These are phyloP conservation scores for Solanum paucissectum DNA, from an alignment of 257 asterid species.

Conservation along the genomic window DNA sequence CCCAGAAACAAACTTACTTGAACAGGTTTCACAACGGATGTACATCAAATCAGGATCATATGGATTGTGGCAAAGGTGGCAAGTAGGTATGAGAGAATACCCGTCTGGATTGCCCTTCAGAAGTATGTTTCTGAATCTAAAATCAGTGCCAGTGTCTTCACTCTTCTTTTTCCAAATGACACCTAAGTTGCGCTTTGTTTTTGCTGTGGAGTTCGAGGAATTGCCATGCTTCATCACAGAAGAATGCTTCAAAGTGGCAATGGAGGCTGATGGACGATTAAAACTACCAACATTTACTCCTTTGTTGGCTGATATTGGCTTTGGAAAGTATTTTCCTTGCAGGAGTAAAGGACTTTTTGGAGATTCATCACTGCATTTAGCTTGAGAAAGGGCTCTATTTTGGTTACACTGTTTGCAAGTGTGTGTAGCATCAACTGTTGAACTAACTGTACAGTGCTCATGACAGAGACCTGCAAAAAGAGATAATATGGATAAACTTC, in stretches of 20 bases:
- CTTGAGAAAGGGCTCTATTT: conserved; percentile 18
- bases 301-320: conserved; percentile 17
- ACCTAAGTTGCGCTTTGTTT: conserved; percentile 50
- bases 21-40: conserved; percentile 60
- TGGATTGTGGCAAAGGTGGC: conserved; percentile 49
- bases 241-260: conserved; percentile 16
- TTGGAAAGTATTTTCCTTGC: conserved; percentile 27
- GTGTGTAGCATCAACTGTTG: conserved; percentile 18
- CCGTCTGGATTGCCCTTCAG: conserved; percentile 29
- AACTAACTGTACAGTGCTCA: conserved; percentile 42
- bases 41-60: conserved; percentile 52
- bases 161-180: conserved; percentile 55
- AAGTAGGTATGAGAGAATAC: conserved; percentile 15
- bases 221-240: conserved; percentile 24
- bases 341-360: conserved; percentile 53
- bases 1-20: conserved; percentile 32
- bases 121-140: conserved; percentile 45
- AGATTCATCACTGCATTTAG: conserved; percentile 25
- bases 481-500: not conserved
- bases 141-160: conserved; percentile 37
- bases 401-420: conserved; percentile 55
- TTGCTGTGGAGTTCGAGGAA: conserved; percentile 22
- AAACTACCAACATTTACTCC: conserved; percentile 10
- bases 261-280: conserved; percentile 25
- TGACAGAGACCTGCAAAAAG: conserved; percentile 56